Percentiles rank a stretch among this genome's conserved stretches.
These are phyloP conservation scores for Backusella parvicylindrica DNA, from an alignment of 192 early-diverging fungal species.

Conservation along the genomic window DNA sequence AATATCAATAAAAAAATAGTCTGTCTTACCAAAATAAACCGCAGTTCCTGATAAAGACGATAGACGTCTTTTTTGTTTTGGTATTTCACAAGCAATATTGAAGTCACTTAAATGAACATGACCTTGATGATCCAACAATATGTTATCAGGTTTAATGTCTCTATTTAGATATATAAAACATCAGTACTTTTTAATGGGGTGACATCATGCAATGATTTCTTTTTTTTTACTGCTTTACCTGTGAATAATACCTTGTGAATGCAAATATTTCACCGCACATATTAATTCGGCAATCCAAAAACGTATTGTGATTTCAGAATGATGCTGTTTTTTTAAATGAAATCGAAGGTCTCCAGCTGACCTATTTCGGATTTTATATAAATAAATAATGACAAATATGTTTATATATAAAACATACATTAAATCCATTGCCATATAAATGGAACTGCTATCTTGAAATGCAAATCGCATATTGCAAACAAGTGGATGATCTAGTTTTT, in stretches of 20 bases:
- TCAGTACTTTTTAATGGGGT: too few species aligned
- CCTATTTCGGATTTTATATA: conserved; percentile 30
- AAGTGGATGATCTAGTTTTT: conserved; percentile 70
- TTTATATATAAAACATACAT: conserved; percentile 48
- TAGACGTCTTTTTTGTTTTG: conserved; percentile 50
- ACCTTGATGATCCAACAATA: conserved; percentile 70
- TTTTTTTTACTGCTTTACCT: conserved; percentile 33
- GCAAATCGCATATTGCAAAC: conserved; percentile 80
- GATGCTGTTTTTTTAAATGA: conserved; percentile 67
- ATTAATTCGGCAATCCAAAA: conserved; percentile 91
- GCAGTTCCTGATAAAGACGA: conserved; percentile 86
- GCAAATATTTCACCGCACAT: conserved; percentile 80
- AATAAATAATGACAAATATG: neutral
- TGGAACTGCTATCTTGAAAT: conserved; percentile 85
- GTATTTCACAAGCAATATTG: conserved; percentile 85
- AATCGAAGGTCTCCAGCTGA: conserved; percentile 84
- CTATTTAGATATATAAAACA: too few species aligned
- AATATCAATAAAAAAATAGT: neutral
- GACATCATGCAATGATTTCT: neutral
- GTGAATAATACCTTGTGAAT: conserved; percentile 81
- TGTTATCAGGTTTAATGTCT: conserved; percentile 95
- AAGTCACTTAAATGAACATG: conserved; percentile 94
- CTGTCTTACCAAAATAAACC: conserved; percentile 76
- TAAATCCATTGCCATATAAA: conserved; percentile 88
- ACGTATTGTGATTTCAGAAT: conserved; percentile 72